Conservation (phyloP, 176 grass and related monocot species). For the Cymbopogon citratus region DNA sequence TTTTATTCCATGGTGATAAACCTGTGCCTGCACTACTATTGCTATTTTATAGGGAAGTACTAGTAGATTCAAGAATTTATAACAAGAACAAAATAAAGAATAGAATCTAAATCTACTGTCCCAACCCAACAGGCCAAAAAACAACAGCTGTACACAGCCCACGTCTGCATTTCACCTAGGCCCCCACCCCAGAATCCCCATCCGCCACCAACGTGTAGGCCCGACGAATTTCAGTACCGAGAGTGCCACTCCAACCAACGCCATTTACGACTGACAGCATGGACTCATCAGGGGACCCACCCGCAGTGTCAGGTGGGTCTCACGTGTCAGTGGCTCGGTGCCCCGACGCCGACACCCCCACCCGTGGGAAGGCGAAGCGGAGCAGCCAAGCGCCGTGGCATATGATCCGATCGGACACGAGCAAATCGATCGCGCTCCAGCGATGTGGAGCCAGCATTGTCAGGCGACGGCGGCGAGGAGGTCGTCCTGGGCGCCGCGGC, state of each 20-base stretch:
- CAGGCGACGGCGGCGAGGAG: conserved; percentile 56
- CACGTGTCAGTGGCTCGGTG: conserved; percentile 13
- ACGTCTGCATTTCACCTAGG: background rate
- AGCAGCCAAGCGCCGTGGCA: background rate
- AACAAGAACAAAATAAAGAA: conserved; percentile 29
- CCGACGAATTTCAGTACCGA: conserved; percentile 18
- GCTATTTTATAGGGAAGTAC: background rate
- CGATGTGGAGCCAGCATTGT: conserved; percentile 34
- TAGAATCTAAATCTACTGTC: conserved; percentile 20
- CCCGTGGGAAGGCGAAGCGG: conserved; percentile 20
- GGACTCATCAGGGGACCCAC: background rate
- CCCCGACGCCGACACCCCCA: conserved; percentile 19
- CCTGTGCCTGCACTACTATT: background rate
- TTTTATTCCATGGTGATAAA: background rate
- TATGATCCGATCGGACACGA: conserved; percentile 23
- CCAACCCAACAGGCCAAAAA: conserved; percentile 14
- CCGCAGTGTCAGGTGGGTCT: background rate
- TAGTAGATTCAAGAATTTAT: background rate
- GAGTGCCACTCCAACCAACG: background rate
- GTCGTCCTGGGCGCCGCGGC: conserved; percentile 63
- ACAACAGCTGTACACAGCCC: conserved; percentile 44
- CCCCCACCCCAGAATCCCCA: background rate
- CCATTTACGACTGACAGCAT: conserved; percentile 12
- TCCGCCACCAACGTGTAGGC: conserved; percentile 21
- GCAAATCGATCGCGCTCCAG: conserved; percentile 1